Percentiles rank a stretch among this genome's conserved stretches.
Evolutionary conservation across 495 filamentous ascomycete species (phyloP).

Genomic region (Venustampulla echinocandica): DNA sequence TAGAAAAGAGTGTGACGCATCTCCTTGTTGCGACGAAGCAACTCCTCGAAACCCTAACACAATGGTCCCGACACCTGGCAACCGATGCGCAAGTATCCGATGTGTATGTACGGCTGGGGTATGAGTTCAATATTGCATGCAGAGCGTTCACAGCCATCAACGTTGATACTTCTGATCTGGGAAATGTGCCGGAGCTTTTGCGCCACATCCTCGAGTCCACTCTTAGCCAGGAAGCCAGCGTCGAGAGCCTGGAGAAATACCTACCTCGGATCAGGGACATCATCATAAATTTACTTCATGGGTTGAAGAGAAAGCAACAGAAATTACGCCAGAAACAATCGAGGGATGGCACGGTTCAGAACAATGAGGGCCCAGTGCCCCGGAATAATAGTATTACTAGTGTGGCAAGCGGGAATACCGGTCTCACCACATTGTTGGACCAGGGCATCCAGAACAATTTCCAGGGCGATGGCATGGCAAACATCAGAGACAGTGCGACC

Average conservation of each 20-base stretch:
- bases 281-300: slow-evolving; percentile 93
- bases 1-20: slow-evolving; percentile 97
- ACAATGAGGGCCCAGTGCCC: slow-evolving; percentile 32
- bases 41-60: slow-evolving; percentile 89
- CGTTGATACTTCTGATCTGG: slow-evolving; percentile 86
- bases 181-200: slow-evolving; percentile 86
- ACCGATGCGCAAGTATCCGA: slow-evolving; percentile 93
- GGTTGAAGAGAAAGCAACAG: slow-evolving; percentile 92
- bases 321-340: slow-evolving; percentile 73
- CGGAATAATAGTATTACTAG: slow-evolving; percentile 64
- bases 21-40: slow-evolving; percentile 96
- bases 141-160: slow-evolving; percentile 93
- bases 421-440: slow-evolving; percentile 58
- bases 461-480: slow-evolving; percentile 17
- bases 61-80: slow-evolving; percentile 88
- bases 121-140: slow-evolving; percentile 98
- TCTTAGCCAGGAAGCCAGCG: slow-evolving; percentile 89
- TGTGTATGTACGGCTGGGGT: slow-evolving; percentile 93
- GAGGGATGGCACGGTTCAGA: slow-evolving; percentile 49
- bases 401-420: slow-evolving; percentile 47
- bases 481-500: slow-evolving; percentile 8
- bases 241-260: slow-evolving; percentile 83
- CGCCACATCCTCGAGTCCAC: slow-evolving; percentile 91
- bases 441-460: slow-evolving; percentile 44
- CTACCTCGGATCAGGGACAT: slow-evolving; percentile 92